Evolutionary conservation across 805 yeast genomes (phyloP), one percentile per base, ranked within the genome.

Genomic region (Cyberlindnera euphorbiiphila): DNA sequence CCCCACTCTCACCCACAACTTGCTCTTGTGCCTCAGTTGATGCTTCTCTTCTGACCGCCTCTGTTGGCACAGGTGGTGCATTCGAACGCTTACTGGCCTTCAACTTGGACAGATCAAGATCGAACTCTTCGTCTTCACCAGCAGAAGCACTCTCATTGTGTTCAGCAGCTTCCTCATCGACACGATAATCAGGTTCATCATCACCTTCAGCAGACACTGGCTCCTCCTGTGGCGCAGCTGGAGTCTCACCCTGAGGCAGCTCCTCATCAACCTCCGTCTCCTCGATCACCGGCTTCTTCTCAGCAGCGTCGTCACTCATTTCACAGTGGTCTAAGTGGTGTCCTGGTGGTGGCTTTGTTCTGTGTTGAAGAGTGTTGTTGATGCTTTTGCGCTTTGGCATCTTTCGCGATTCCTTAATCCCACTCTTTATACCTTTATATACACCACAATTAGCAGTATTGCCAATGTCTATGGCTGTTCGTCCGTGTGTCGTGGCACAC

Each of bases 1-100:
- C 65, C 30, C 57, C 61, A 15, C 57, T 52, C 11, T 44, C 47
- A 16, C 31, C 25, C 16, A 21, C 23, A 23, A 24, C 29, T 9
- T 34, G 37, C 25, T 23, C 35, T 24, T 35, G 15, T 13, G 37
- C 28, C 36, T 40, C 36, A 33, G 45, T 13, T 28, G 35, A 12
- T 29, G 26, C 26, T 21, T n/a, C 15, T 26, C 32, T 19, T 26
- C 32, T 7, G 16, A 25, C 6, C 7, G 20, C 24, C 25, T 33
- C 9, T 15, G 20, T 4, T 15, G 42, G 20, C 10, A 21, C 15
- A 12, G 43, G 34, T 14, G 37, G 37, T 9, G 34, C 44, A 14
- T 30, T 39, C 2, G 46, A 25, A 27, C 58, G 55, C 29, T 49
- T 54, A 20, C 48, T 36, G 10, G 51, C 44, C 33, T 47, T 51